Evolutionary conservation across 2,329 filamentous ascomycete genomes (phyloP), one percentile per base, ranked within the genome.

Genomic region (Monilinia aucupariae): DNA sequence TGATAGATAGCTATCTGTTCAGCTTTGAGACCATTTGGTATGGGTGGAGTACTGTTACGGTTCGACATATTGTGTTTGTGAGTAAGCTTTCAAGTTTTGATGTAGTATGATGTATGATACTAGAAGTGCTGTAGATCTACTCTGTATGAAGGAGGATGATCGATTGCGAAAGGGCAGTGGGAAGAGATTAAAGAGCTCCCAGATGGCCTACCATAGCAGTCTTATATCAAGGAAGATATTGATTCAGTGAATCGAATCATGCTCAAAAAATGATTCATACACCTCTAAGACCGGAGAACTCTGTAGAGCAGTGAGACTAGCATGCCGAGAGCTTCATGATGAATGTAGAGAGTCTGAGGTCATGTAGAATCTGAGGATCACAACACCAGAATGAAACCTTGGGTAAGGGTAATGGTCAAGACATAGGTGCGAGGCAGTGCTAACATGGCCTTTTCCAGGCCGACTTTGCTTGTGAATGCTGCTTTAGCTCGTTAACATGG

Each of bases 1-100:
- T 52, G 27, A 27, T 63, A 63, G n/a, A 60, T 20, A 5, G 15
- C 4, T 63, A 4, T 63, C 52, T 59, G 25, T n/a, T 2, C 13
- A 0, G 2, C 6, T 12, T 9, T 17, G 34, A 58, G 54, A 4
- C 54, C 41, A 20, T 47, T 9, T 32, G 54, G 54, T 34, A 58
- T 34, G 32, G 43, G 3, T 9, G n/a, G 9, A 6, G 20, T 6
- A 58, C 4, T 58, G 15, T 20, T 34, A 22, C 1, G 8, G 30
- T 12, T 45, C 17, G 54, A 8, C 54, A 58, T 47, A 8, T 25
- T 47, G 41, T 25, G 13, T 20, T 34, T 37, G 7, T 58, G 30
- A 37, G 6, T 20, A 20, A 20, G n/a, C 5, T 5, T 37, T 4
- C 22, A 1, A 58, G 20, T 22, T 58, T 47, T 37, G 30, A 25